Evolutionary conservation across 306 rosid genomes (phyloP), one percentile per base, ranked within the genome.

Genomic region (Vachellia collinsii): DNA sequence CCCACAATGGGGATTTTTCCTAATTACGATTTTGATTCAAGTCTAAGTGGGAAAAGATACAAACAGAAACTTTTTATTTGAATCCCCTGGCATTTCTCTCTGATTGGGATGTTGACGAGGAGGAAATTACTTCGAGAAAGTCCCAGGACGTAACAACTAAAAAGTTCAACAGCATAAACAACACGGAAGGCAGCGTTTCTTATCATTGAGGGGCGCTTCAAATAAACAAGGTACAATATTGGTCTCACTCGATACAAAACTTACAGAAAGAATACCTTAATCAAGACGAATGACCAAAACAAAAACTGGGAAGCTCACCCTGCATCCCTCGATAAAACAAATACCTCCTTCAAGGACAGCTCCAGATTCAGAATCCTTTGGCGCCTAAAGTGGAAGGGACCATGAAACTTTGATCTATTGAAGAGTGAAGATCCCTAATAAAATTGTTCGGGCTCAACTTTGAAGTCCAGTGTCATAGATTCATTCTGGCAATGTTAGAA

Each of bases 81-180:
- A 37, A 64, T 11, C 1, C 17, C 5, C 70, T 63, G 42, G 42
- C 19, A 20, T 12, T 63, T 63, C 8, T 23, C 11, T 7, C 43
- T 34, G 37, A 23, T 11, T 59, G 65, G 37, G 17, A 90, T 91
- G 81, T 88, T 93, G 20, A 94, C 85, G 79, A 85, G 91, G 80
- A 90, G 88, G 98, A 93, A 86, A 81, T 70, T 87, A 79, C 93
- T 91, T 72, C 97, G 91, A 79, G 94, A 91, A 81, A 87, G 94
- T 91, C 79, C 98, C 97, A 3, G 98, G 98, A 74, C 90, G 97
- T 53, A 91, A 94, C 87, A 94, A 90, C 93, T 19, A 53, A 6
- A 23, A 94, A 10, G 64, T 58, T 93, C 87, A 14, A 56, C 56
- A 59, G 4, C 16, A 4, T 3, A 19, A 37, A n/a, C 8, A 67